These are phyloP conservation scores for Paxillus involutus DNA, from an alignment of 768 basidiomycete species.

Conservation along the genomic window DNA sequence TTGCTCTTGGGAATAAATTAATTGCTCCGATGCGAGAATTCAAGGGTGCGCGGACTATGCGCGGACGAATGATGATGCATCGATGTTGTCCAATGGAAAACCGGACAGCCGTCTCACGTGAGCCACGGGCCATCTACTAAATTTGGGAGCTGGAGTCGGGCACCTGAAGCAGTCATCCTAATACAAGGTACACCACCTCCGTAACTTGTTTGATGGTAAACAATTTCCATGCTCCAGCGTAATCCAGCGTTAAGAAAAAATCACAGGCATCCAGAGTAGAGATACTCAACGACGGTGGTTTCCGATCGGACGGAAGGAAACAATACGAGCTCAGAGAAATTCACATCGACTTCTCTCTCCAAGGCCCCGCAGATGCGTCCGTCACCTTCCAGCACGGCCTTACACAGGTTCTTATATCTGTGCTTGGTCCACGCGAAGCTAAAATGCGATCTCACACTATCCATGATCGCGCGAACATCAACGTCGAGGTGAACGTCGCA, in stretches of 20 bases:
- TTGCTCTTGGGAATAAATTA: conserved; percentile 39
- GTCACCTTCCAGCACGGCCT: conserved; percentile 85
- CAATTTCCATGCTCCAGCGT: neutral
- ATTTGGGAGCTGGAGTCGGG: too few relatives aligned
- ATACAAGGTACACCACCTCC: too few relatives aligned
- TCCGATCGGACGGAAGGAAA: conserved; percentile 90
- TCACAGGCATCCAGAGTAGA: conserved; percentile 56
- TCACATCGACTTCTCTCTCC: conserved; percentile 71
- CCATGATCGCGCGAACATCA: conserved; percentile 86
- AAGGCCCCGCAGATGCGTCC: conserved; percentile 82
- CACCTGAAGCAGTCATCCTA: too few relatives aligned
- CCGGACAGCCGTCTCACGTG: too few relatives aligned
- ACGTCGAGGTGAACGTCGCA: conserved; percentile 85
- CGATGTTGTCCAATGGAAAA: too few relatives aligned
- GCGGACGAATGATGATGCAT: conserved; percentile 73
- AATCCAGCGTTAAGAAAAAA: neutral
- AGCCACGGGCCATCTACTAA: too few relatives aligned
- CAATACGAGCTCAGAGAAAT: conserved; percentile 89
- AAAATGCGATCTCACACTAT: conserved; percentile 75
- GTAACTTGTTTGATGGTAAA: neutral
- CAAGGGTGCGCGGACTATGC: conserved; percentile 56
- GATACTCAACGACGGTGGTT: conserved; percentile 81
- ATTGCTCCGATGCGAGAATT: conserved; percentile 77
- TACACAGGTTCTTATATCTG: conserved; percentile 83
- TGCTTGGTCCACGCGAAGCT: conserved; percentile 92